phyloP scores from a whole-genome alignment of 768 basidiomycete genomes.

The Psilocybe azurescens region DNA sequence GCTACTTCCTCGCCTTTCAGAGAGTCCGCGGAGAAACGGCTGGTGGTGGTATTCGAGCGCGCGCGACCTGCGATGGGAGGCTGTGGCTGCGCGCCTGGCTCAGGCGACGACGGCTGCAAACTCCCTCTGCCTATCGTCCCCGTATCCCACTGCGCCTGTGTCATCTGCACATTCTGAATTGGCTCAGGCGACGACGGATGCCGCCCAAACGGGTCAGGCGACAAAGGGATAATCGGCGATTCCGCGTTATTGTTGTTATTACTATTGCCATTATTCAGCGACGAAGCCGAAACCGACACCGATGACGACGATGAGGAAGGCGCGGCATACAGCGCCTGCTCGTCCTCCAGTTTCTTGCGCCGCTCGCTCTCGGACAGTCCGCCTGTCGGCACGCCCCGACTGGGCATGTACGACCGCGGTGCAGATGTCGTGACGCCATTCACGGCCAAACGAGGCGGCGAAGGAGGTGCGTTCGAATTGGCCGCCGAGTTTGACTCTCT shows the following conservation, averaged over 20 bases:
- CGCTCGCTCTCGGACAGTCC: slow-evolving; percentile 50
- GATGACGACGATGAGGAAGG: slow-evolving; percentile 27
- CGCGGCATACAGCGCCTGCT: slow-evolving; percentile 56
- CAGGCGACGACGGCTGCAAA: not conserved
- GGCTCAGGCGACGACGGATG: slow-evolving; percentile 56
- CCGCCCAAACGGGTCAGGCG: slow-evolving; percentile 83
- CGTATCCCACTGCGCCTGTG: slow-evolving; percentile 49
- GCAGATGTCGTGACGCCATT: slow-evolving; percentile 72
- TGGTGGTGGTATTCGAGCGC: slow-evolving; percentile 46
- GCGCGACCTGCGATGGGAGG: slow-evolving; percentile 20
- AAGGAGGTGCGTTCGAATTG: slow-evolving; percentile 40
- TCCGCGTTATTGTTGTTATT: slow-evolving; percentile 25
- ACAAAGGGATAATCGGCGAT: slow-evolving; percentile 79
- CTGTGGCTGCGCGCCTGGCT: not conserved
- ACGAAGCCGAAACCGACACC: slow-evolving; percentile 22
- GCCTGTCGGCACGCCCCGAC: slow-evolving; percentile 23
- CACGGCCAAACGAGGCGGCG: slow-evolving; percentile 67
- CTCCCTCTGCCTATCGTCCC: slow-evolving; percentile 25
- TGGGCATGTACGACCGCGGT: slow-evolving; percentile 49
- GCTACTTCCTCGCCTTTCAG: slow-evolving; percentile 42
- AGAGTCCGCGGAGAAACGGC: slow-evolving; percentile 83
- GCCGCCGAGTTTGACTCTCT: slow-evolving; percentile 23
- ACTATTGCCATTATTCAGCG: too few relatives aligned
- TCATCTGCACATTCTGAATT: slow-evolving; percentile 23
- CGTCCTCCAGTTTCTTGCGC: slow-evolving; percentile 55